These are phyloP conservation scores for Hypoxylon sp. DNA, from an alignment of 2,329 filamentous ascomycete genomes.

Conservation along the genomic window DNA sequence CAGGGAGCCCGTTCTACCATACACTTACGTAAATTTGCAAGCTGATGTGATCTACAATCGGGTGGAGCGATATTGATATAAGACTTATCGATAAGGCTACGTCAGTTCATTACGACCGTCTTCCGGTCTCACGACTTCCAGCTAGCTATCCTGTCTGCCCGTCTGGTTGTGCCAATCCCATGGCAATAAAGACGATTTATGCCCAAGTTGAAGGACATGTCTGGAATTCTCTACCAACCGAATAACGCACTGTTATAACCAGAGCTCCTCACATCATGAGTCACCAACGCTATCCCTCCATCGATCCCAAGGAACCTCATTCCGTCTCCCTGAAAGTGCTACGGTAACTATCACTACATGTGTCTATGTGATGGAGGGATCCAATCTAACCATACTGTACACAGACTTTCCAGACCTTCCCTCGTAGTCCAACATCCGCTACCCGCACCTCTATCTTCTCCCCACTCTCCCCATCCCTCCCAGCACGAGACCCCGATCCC, in stretches of 20 bases:
- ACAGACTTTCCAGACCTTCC: conserved; percentile 85
- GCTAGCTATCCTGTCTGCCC: not conserved
- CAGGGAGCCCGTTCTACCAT: not conserved
- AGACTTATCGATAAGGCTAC: conserved; percentile 42
- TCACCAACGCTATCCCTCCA: conserved; percentile 71
- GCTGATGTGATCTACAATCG: conserved; percentile 3
- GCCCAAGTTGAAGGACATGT: conserved; percentile 11
- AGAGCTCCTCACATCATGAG: conserved; percentile 61
- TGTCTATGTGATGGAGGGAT: conserved; percentile 1
- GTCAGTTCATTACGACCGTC: conserved; percentile 29
- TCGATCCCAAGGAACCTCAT: conserved; percentile 80
- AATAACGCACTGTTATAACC: conserved; percentile 10
- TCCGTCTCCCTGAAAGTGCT: conserved; percentile 84
- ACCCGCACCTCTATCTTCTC: conserved; percentile 61
- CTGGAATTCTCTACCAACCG: conserved; percentile 5
- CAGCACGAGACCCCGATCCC: conserved; percentile 59
- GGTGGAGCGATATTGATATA: not conserved
- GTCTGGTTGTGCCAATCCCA: not conserved
- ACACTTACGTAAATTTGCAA: not conserved
- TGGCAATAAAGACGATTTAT: conserved; percentile 27
- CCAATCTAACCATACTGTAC: conserved; percentile 1
- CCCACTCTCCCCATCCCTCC: conserved; percentile 60
- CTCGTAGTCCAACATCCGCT: conserved; percentile 80
- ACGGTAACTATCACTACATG: conserved; percentile 62
- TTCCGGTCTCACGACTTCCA: not conserved